phyloP scores from a whole-genome alignment of 176 grass and related monocot genomes.

The Lolium perenne region DNA sequence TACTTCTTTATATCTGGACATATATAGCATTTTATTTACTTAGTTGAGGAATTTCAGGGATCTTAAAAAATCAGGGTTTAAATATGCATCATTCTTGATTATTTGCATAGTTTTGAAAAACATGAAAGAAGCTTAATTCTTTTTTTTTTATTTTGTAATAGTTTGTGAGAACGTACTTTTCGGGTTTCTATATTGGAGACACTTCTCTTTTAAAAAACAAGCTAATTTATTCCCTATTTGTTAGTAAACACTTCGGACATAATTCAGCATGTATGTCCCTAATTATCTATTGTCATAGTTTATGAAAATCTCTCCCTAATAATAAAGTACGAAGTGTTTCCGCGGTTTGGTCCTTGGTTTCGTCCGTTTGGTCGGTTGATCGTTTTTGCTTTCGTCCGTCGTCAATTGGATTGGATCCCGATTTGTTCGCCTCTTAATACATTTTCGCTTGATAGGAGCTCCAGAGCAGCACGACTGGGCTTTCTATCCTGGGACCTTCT shows the following conservation, averaged over 20 bases:
- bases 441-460: too few species aligned
- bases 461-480: too few species aligned
- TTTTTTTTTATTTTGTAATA: not conserved
- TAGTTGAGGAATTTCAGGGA: not conserved
- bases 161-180: not conserved
- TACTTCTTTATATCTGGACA: too few species aligned
- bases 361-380: too few species aligned
- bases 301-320: too few species aligned
- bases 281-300: not conserved
- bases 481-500: too few species aligned
- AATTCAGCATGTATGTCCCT: not conserved
- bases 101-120: not conserved
- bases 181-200: too few species aligned
- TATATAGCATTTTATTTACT: not conserved
- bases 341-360: too few species aligned
- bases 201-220: not conserved
- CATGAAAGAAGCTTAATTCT: not conserved
- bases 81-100: not conserved
- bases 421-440: too few species aligned
- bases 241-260: not conserved
- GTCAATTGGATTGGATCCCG: too few species aligned
- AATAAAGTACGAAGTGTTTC: too few species aligned
- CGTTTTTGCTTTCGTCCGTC: too few species aligned
- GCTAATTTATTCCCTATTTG: not conserved
- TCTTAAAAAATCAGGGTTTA: not conserved